These are phyloP conservation scores for Phialophora macrospora DNA, from an alignment of 2,329 filamentous ascomycete species.

Conservation along the genomic window DNA sequence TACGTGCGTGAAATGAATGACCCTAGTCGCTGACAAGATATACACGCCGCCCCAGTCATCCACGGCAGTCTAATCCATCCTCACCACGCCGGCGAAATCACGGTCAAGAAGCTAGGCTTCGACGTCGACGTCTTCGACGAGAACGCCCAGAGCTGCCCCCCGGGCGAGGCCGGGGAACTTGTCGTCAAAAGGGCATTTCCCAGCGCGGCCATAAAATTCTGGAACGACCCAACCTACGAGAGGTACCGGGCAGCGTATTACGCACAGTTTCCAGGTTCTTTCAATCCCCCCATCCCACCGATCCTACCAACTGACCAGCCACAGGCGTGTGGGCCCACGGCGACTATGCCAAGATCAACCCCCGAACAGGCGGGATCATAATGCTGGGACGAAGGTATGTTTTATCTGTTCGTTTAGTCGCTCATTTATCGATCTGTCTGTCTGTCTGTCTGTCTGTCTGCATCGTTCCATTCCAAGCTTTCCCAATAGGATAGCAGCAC, in stretches of 20 bases:
- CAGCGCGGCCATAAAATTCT: conserved; percentile 73
- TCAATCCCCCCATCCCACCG: neutral
- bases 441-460: too few species aligned
- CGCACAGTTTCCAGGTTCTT: conserved; percentile 15
- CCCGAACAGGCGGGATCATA: conserved; percentile 13
- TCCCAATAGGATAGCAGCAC: too few species aligned
- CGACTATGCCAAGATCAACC: conserved; percentile 51
- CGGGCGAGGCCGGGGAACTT: conserved; percentile 73
- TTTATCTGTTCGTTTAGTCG: too few species aligned
- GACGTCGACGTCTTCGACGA: conserved; percentile 20
- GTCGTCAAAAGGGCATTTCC: conserved; percentile 73
- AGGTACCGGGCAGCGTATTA: conserved; percentile 55
- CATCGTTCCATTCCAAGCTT: too few species aligned
- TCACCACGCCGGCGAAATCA: conserved; percentile 63
- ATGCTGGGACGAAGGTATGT: conserved; percentile 27
- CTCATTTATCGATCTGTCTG: too few species aligned
- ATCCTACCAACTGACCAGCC: too few species aligned
- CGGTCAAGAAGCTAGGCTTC: conserved; percentile 58
- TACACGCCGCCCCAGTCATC: conserved; percentile 28
- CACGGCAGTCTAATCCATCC: conserved; percentile 70
- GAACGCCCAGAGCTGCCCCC: conserved; percentile 3
- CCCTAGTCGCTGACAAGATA: too few species aligned
- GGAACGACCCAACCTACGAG: conserved; percentile 57
- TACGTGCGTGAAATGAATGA: too few species aligned
- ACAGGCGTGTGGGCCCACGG: conserved; percentile 63